Percentiles rank a stretch among this genome's conserved stretches.
These are phyloP conservation scores for Cucumis cinereus DNA, from an alignment of 306 rosid species.

Conservation along the genomic window DNA sequence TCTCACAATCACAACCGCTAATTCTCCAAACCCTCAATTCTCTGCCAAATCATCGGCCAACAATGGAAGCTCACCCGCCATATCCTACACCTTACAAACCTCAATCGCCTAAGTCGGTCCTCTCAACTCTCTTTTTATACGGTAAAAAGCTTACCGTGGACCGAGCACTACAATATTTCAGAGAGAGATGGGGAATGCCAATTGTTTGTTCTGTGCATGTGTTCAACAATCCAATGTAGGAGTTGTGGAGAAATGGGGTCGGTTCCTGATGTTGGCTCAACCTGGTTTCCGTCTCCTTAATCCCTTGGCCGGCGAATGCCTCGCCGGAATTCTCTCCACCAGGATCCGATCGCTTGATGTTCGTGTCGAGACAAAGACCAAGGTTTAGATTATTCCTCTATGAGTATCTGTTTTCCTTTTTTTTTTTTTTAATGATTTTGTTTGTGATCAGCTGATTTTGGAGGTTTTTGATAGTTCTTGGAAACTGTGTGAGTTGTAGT, in stretches of 20 bases:
- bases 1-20: no score
- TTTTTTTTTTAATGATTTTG: neutral
- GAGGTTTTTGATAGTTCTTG: neutral
- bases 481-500: neutral
- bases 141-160: neutral
- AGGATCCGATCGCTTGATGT: constrained; percentile 84
- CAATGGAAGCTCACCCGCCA: neutral
- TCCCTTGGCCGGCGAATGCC: constrained; percentile 67
- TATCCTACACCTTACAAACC: neutral
- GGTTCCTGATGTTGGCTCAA: constrained; percentile 49
- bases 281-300: constrained; percentile 78
- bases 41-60: neutral
- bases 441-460: neutral
- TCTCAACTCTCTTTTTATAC: neutral
- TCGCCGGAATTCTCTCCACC: constrained; percentile 76
- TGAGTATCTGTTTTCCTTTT: neutral
- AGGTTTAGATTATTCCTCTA: constrained; percentile 18
- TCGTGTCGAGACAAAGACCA: constrained; percentile 86
- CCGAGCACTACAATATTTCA: neutral
- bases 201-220: constrained; percentile 43
- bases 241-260: constrained; percentile 80
- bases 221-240: constrained; percentile 49
- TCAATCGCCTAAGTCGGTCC: neutral
- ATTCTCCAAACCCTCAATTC: no score
- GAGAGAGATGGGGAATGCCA: constrained; percentile 45